A percentile compares a stretch with the other conserved stretches of the same genome.
These are phyloP conservation scores for Didymella keratinophila DNA, from an alignment of 2,329 filamentous ascomycete genomes.

Conservation along the genomic window DNA sequence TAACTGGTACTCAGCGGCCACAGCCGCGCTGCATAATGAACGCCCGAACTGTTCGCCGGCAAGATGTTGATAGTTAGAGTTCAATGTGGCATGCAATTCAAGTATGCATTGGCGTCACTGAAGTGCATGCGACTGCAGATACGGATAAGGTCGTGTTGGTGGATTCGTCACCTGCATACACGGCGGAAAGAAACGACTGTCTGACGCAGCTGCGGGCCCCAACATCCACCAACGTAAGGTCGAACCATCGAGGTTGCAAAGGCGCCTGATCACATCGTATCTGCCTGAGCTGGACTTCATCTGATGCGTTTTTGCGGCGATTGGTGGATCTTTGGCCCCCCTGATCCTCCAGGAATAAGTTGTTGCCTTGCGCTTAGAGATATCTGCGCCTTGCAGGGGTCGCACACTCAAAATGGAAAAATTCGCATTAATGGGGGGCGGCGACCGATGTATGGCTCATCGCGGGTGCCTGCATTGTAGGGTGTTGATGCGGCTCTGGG, in stretches of 20 bases:
- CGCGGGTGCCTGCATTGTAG: slow-evolving; percentile 10
- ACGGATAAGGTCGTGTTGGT: background rate
- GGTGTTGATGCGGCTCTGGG: slow-evolving; percentile 19
- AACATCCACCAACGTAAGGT: background rate
- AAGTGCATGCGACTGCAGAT: background rate
- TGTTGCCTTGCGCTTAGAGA: slow-evolving; percentile 1
- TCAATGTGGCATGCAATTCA: background rate
- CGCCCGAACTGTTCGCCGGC: background rate
- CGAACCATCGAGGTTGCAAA: background rate
- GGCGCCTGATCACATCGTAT: background rate
- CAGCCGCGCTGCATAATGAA: background rate
- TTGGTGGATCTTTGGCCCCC: background rate
- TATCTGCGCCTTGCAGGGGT: slow-evolving; percentile 3
- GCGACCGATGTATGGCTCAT: background rate
- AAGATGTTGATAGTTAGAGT: too few species aligned
- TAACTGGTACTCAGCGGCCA: too few species aligned
- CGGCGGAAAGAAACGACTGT: background rate
- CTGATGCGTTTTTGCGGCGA: background rate
- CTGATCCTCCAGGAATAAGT: slow-evolving; percentile 7
- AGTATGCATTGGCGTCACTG: background rate
- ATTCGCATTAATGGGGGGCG: background rate
- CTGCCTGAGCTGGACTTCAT: slow-evolving; percentile 6
- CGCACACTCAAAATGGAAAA: background rate
- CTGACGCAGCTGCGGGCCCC: background rate
- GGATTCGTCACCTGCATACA: background rate